phyloP scores from a whole-genome alignment of 345 rosid genomes.

The Eucalyptus victrix region DNA sequence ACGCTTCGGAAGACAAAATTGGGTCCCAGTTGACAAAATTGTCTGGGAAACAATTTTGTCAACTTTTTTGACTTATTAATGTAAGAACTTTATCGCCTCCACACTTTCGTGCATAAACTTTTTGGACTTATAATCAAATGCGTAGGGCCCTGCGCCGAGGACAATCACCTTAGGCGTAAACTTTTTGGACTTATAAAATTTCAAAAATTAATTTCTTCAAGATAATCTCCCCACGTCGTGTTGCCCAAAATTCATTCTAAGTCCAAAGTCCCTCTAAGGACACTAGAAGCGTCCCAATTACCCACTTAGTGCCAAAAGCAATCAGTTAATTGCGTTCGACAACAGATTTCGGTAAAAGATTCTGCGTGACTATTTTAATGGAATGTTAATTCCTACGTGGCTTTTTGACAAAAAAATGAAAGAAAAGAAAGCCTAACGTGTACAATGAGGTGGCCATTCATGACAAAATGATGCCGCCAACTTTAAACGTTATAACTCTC shows the following conservation, averaged over 20 bases:
- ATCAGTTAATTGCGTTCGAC: rapidly evolving
- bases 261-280: neutral
- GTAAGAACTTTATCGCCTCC: neutral
- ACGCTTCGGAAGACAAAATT: too few species aligned
- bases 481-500: neutral
- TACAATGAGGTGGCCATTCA: neutral
- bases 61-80: too few species aligned
- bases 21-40: too few species aligned
- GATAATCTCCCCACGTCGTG: rapidly evolving
- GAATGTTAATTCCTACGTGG: neutral
- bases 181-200: too few species aligned
- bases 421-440: neutral
- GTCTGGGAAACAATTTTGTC: too few species aligned
- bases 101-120: too few species aligned
- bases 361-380: neutral
- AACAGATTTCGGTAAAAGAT: rapidly evolving
- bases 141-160: neutral
- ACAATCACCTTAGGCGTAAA: neutral
- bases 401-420: too few species aligned
- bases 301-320: neutral
- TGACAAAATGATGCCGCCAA: rapidly evolving
- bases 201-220: too few species aligned
- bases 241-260: neutral
- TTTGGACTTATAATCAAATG: neutral
- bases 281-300: neutral